Evolutionary conservation across 164 flowering plant species (phyloP), one percentile per base, ranked within the genome.

Genomic region (Cinnamomum micranthum): DNA sequence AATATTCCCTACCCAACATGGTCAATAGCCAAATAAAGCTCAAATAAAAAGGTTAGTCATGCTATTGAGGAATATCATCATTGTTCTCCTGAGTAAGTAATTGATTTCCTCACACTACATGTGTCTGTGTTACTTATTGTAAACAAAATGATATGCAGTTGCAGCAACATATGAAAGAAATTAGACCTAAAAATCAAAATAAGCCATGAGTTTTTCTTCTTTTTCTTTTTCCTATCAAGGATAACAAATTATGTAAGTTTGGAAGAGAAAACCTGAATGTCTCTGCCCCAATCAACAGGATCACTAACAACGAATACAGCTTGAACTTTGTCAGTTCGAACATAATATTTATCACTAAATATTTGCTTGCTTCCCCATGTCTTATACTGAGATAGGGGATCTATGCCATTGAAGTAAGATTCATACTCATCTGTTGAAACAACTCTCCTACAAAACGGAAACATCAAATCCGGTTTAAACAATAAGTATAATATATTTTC

Each of bases 231-330:
- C 10, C 47, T 41, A 9, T 41, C 47, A 41, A 41, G 0, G 47
- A 41, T 41, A 41, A 41, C 47, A 41, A 41, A 41, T 41, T 11
- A 41, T 41, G 22, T 15, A 25, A 64, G 67, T 64, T 64, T 66
- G 47, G 28, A 66, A 66, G 41, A 66, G 35, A 25, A 69, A 82
- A 94, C 98, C 98, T 94, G 98, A 76, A 94, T 87, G 80, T 94
- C 97, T 83, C 95, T 84, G 80, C 98, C 83, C 98, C 98, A 92
- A 78, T 94, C 98, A 83, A 91, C 87, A 74, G 98, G 81, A 83
- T 94, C 97, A 76, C 98, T 94, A 69, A 94, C 93, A 76, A 92
- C 66, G 73, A 94, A 94, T 50, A 80, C 92, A 59, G 97, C 95
- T 75, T 88, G 76, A 72, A 92, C 94, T 79, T 82, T 89, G 28